A percentile compares a stretch with the other conserved stretches of the same genome.
Conservation (phyloP, 2,329 filamentous ascomycete genomes). For the Annulohypoxylon truncatum region DNA sequence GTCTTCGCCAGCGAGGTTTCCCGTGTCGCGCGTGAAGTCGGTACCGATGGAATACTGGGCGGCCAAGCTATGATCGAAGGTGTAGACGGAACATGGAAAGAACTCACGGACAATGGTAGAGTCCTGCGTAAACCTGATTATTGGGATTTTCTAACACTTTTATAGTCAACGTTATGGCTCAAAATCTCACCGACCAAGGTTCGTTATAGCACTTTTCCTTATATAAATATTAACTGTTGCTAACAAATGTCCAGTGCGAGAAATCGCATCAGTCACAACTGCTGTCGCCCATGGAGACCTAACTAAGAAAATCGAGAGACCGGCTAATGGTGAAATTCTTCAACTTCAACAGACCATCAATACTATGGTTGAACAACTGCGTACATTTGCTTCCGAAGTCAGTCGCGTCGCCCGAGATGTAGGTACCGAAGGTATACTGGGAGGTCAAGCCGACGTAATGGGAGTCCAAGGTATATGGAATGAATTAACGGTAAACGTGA, state of each 20-base stretch:
- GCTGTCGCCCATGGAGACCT: constrained; percentile 85
- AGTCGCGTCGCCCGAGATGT: constrained; percentile 86
- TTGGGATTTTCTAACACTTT: constrained; percentile 42
- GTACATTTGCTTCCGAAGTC: constrained; percentile 86
- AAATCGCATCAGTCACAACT: constrained; percentile 86
- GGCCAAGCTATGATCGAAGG: constrained; percentile 94
- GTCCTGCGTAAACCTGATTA: neutral
- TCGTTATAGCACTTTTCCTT: constrained; percentile 33
- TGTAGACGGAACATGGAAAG: constrained; percentile 97
- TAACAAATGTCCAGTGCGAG: constrained; percentile 68
- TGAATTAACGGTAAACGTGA: constrained; percentile 85
- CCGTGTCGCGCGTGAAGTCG: constrained; percentile 92
- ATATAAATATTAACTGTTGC: neutral
- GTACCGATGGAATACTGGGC: constrained; percentile 92
- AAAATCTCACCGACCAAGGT: constrained; percentile 82
- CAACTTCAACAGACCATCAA: constrained; percentile 89
- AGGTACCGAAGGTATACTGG: constrained; percentile 84
- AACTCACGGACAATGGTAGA: constrained; percentile 86
- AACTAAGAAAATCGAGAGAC: constrained; percentile 85
- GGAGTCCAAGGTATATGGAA: constrained; percentile 92
- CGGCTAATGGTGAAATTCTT: constrained; percentile 83
- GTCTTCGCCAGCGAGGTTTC: constrained; percentile 98
- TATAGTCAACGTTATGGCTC: constrained; percentile 83
- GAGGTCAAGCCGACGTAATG: constrained; percentile 84
- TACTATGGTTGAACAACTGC: constrained; percentile 87